phyloP scores from a whole-genome alignment of 495 filamentous ascomycete genomes.

The Aspergillus nidulans region DNA sequence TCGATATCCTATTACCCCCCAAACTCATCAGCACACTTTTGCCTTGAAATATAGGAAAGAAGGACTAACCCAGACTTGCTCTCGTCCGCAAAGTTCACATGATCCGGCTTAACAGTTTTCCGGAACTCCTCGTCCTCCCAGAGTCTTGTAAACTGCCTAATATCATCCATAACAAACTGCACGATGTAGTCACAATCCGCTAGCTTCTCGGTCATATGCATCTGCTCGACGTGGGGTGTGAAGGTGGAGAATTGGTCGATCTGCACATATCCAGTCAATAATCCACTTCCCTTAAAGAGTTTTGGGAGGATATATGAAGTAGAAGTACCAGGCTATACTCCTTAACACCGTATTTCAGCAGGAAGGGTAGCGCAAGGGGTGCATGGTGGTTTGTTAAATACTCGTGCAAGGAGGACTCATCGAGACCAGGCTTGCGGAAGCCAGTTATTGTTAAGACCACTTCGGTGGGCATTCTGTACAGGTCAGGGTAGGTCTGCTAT shows the following conservation, averaged over 20 bases:
- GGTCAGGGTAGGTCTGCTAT: too few relatives aligned
- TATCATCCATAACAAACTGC: conserved; percentile 14
- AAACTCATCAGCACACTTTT: not conserved
- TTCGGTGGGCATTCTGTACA: not conserved
- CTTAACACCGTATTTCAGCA: conserved; percentile 10
- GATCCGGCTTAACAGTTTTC: conserved; percentile 10
- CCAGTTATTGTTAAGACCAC: conserved; percentile 15
- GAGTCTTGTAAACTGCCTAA: conserved; percentile 5
- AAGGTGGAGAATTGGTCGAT: conserved; percentile 9
- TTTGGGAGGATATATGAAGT: not conserved
- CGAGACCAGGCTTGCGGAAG: conserved; percentile 12
- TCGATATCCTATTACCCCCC: not conserved
- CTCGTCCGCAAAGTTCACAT: conserved; percentile 13
- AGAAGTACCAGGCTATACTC: conserved; percentile 12
- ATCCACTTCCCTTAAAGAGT: not conserved
- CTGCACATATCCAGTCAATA: not conserved
- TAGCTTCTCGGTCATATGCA: conserved; percentile 13
- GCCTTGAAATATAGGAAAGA: not conserved
- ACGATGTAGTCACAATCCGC: conserved; percentile 13
- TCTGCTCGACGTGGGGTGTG: not conserved
- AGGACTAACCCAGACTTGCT: conserved; percentile 9
- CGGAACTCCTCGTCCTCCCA: conserved; percentile 13
- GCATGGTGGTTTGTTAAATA: conserved; percentile 4
- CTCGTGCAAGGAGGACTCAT: conserved; percentile 5
- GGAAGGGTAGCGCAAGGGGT: conserved; percentile 6